Evolutionary conservation across 371 early-diverging fungal species (phyloP).

Genomic region (Mucor ambiguus): DNA sequence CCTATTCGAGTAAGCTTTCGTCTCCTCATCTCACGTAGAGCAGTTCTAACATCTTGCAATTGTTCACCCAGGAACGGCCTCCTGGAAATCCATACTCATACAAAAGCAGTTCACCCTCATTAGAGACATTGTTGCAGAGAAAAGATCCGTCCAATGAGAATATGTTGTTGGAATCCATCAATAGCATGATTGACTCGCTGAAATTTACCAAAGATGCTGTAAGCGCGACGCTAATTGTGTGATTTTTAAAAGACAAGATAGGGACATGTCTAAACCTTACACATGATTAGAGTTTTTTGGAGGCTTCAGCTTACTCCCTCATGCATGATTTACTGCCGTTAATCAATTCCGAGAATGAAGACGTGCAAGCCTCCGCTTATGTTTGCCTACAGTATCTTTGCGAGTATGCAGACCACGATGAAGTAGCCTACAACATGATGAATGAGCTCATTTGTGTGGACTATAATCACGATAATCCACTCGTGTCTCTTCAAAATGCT

Average conservation of each 20-base stretch:
- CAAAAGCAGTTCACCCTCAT: neutral
- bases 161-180: neutral
- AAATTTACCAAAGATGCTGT: neutral
- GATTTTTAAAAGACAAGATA: no score
- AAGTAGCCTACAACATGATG: slow-evolving; percentile 15
- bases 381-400: neutral
- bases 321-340: neutral
- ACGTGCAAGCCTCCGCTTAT: neutral
- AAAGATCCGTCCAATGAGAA: neutral
- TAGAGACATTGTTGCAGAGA: neutral
- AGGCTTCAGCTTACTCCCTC: neutral
- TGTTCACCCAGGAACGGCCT: neutral
- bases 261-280: neutral
- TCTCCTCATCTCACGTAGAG: neutral
- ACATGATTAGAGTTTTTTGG: neutral
- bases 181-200: neutral
- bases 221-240: neutral
- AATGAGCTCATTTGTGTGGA: slow-evolving; percentile 16
- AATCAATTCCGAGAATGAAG: neutral
- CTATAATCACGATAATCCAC: neutral
- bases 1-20: neutral
- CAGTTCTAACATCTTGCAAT: neutral
- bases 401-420: slow-evolving; percentile 16
- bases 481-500: neutral
- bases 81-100: neutral